Conservation (phyloP, 345 rosid genomes). For the Hypericum perforatum region DNA sequence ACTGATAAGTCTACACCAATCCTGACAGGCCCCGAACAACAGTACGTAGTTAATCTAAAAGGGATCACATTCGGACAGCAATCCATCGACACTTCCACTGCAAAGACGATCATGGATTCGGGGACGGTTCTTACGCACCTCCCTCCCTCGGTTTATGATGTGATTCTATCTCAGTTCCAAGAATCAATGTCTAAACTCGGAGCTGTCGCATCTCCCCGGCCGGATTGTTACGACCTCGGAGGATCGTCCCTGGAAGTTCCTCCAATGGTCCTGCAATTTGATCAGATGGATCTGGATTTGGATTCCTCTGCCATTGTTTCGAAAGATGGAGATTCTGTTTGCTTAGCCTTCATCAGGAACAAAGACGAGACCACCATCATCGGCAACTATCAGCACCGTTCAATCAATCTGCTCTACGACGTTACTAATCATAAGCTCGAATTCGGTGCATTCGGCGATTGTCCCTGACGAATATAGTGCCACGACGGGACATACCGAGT, state of each 20-base stretch:
- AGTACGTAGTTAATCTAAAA: slow-evolving; percentile 12
- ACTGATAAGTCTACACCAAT: slow-evolving; percentile 6
- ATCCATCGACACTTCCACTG: slow-evolving; percentile 10
- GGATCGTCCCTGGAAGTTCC: background rate
- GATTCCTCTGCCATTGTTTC: slow-evolving; percentile 10
- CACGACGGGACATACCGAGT: too few relatives aligned
- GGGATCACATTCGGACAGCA: slow-evolving; percentile 15
- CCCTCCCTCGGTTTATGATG: slow-evolving; percentile 9
- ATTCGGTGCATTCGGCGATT: background rate
- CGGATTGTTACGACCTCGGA: slow-evolving; percentile 21
- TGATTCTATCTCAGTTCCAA: slow-evolving; percentile 11
- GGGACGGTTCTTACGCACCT: slow-evolving; percentile 23
- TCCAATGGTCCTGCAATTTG: slow-evolving; percentile 18
- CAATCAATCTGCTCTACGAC: slow-evolving; percentile 7
- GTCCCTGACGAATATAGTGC: too few relatives aligned
- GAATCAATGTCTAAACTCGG: slow-evolving; percentile 9
- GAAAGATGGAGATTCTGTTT: slow-evolving; percentile 12
- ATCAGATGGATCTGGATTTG: slow-evolving; percentile 15
- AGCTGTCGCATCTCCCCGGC: background rate
- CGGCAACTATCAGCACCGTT: slow-evolving; percentile 19
- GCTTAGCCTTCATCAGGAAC: slow-evolving; percentile 23
- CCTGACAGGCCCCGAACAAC: background rate
- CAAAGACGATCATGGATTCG: slow-evolving; percentile 18
- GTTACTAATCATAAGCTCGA: background rate
- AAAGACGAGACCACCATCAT: slow-evolving; percentile 6